Conservation (phyloP, 2,329 filamentous ascomycete genomes). For the Neonectria punicea region DNA sequence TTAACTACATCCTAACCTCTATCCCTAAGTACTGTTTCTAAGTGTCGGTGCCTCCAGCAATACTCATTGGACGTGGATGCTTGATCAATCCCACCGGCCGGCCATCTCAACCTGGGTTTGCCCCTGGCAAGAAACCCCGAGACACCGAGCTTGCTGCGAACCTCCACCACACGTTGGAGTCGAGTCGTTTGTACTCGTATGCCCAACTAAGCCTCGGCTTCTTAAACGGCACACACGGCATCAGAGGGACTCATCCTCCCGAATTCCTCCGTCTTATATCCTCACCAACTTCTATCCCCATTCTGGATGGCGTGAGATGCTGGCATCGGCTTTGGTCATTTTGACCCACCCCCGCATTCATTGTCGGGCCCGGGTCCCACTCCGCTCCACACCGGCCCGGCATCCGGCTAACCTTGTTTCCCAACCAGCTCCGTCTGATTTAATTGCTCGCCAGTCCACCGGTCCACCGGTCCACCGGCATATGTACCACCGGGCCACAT, state of each 20-base stretch:
- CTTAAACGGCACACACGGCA: neutral
- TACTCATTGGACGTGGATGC: neutral
- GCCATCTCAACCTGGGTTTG: too few relatives aligned
- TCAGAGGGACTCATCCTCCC: too few relatives aligned
- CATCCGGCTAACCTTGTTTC: neutral
- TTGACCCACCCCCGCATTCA: conserved; percentile 3
- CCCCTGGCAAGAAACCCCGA: neutral
- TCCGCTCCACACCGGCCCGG: conserved; percentile 9
- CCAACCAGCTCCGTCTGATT: neutral
- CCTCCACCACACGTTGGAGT: neutral
- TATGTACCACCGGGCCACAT: neutral
- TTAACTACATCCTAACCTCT: too few relatives aligned
- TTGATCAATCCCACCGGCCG: too few relatives aligned
- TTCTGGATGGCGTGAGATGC: neutral
- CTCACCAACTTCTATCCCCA: neutral
- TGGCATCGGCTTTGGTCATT: neutral
- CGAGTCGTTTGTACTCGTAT: too few relatives aligned
- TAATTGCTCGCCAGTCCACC: neutral
- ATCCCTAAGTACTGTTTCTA: too few relatives aligned
- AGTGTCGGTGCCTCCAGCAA: too few relatives aligned
- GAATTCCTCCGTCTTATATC: neutral
- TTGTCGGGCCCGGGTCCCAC: neutral
- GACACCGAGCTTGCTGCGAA: neutral
- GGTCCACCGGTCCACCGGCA: neutral
- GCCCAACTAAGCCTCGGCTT: neutral